Evolutionary conservation across 495 filamentous ascomycete genomes (phyloP), one percentile per base, ranked within the genome.

Genomic region (Penicillium pulvis): DNA sequence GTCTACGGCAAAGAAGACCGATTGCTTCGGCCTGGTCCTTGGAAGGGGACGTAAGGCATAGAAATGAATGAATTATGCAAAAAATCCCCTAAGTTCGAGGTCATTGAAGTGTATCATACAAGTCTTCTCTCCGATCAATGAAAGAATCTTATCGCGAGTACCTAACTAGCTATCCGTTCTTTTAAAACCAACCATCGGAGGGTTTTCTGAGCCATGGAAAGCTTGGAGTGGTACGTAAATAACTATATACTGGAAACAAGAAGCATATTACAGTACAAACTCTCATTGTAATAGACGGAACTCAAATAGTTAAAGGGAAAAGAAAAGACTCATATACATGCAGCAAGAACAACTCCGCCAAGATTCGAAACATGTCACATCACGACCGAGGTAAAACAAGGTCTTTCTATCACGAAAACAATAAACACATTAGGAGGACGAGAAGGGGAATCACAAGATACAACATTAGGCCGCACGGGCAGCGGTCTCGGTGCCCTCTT

Each of bases 1-100:
- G 69, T 79, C 33, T 80, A 78, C 52, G 73, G 75, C 2, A 79
- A 79, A 59, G 75, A 78, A 51, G 75, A 78, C 44, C 65, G 73
- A 33, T 57, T 80, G 48, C 58, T 80, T 47, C 67, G 75, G 19
- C 77, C 77, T 24, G 75, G 75, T 45, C 64, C 67, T 12, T 65
- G 72, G 68, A 78, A 67, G 54, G 71, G 71, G 30, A 59, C 30
- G 49, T 75, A 49, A 49, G 46, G 24, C n/a, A 4, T 17, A 14
- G 51, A 66, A 45, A 24, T 16, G 47, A 30, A 17, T 33, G 17
- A 45, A 24, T 19, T n/a, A 20, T 20, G 42, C 42, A 24, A 10
- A 10, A 1, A 17, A 6, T 7, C 16, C 39, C 14, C 39, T 6
- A 41, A 14, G 16, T 6, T 17, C 14, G 39, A 41, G 16, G 39